A percentile compares a stretch with the other conserved stretches of the same genome.
Conservation (phyloP, 2,329 filamentous ascomycete genomes). For the Nemania sp. region DNA sequence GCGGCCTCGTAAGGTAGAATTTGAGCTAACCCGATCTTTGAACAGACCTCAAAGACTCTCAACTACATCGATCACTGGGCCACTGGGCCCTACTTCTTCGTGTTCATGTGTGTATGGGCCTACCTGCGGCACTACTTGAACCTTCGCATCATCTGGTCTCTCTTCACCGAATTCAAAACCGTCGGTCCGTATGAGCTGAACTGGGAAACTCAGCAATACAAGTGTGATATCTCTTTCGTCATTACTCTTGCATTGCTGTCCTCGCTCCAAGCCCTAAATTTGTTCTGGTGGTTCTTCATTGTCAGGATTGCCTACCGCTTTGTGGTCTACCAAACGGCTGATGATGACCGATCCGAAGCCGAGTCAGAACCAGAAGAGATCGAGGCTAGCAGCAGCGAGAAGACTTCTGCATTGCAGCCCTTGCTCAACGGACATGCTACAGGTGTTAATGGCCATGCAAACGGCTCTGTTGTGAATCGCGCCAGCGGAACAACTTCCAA, state of each 20-base stretch:
- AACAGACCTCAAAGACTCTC: slow-evolving; percentile 82
- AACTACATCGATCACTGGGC: slow-evolving; percentile 84
- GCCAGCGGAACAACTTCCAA: slow-evolving; percentile 30
- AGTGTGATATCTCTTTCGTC: slow-evolving; percentile 69
- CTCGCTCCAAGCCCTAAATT: slow-evolving; percentile 71
- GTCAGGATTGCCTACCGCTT: slow-evolving; percentile 74
- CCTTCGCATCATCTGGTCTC: slow-evolving; percentile 73
- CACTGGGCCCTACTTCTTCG: slow-evolving; percentile 80
- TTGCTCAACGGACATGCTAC: slow-evolving; percentile 35
- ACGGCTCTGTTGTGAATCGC: slow-evolving; percentile 30
- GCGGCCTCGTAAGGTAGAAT: neutral
- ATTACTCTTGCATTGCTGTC: slow-evolving; percentile 69
- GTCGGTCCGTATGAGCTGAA: slow-evolving; percentile 75
- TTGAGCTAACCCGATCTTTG: slow-evolving; percentile 21
- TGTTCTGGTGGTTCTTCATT: slow-evolving; percentile 83
- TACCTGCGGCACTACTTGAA: slow-evolving; percentile 89
- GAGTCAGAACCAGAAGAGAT: slow-evolving; percentile 61
- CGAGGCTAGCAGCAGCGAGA: slow-evolving; percentile 24
- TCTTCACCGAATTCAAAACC: slow-evolving; percentile 75
- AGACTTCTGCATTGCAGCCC: slow-evolving; percentile 26
- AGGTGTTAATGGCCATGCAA: slow-evolving; percentile 32
- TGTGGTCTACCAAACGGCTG: slow-evolving; percentile 60
- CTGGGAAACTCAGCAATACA: slow-evolving; percentile 78
- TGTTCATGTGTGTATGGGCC: slow-evolving; percentile 83
- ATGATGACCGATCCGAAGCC: slow-evolving; percentile 72